Conservation (phyloP, 2,329 filamentous ascomycete genomes). For the Verticillium isaacii region DNA sequence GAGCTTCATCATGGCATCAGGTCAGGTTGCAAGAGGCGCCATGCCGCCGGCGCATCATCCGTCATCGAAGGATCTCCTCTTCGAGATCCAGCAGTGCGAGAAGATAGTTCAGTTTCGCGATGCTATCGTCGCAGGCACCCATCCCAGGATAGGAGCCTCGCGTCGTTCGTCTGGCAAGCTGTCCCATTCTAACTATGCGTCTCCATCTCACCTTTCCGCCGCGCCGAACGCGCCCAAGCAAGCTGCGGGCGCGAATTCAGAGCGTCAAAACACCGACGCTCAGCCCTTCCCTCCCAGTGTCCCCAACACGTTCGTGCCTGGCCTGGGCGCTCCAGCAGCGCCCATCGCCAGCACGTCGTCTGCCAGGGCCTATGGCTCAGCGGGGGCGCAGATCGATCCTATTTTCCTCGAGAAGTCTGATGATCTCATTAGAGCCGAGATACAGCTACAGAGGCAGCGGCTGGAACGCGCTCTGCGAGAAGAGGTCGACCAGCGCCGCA, state of each 20-base stretch:
- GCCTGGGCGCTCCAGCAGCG: conserved; percentile 13
- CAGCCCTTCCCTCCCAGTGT: not conserved
- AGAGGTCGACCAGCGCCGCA: conserved; percentile 62
- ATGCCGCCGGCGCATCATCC: conserved; percentile 13
- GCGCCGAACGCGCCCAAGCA: conserved; percentile 4
- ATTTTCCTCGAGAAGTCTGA: conserved; percentile 84
- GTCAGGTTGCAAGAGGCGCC: conserved; percentile 7
- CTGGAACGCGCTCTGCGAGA: conserved; percentile 75
- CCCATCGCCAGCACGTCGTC: conserved; percentile 25
- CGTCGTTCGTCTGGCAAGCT: conserved; percentile 25
- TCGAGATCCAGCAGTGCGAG: conserved; percentile 66
- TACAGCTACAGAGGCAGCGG: conserved; percentile 73
- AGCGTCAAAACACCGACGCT: not conserved
- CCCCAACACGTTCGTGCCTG: conserved; percentile 16
- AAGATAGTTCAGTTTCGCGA: conserved; percentile 79
- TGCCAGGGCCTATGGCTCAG: conserved; percentile 37
- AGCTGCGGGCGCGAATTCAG: conserved; percentile 8
- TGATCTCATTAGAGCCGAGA: conserved; percentile 75
- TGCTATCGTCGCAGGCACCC: conserved; percentile 71
- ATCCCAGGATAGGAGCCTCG: conserved; percentile 57
- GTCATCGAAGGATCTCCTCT: conserved; percentile 39
- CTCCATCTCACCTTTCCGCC: not conserved
- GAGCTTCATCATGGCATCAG: conserved; percentile 5
- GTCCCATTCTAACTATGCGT: conserved; percentile 8
- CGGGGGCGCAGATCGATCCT: conserved; percentile 69